These are phyloP conservation scores for Epichloe uncinata DNA, from an alignment of 2,329 filamentous ascomycete genomes.

Conservation along the genomic window DNA sequence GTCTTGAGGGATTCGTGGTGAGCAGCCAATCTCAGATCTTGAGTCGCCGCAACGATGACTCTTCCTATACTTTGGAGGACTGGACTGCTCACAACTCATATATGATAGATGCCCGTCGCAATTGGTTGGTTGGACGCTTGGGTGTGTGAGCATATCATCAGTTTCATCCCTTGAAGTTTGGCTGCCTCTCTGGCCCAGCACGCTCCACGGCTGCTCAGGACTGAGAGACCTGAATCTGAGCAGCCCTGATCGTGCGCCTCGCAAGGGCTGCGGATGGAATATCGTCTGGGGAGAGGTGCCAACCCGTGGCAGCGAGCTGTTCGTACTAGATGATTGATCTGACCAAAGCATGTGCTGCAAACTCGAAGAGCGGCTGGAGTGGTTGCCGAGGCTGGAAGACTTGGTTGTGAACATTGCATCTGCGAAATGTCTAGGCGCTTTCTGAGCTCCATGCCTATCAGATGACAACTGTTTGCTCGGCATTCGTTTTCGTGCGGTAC, in stretches of 20 bases:
- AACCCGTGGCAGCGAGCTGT: conserved; percentile 1
- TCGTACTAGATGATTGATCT: conserved; percentile 6
- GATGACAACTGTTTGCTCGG: background rate
- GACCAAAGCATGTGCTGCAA: conserved; percentile 2
- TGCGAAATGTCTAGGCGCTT: background rate
- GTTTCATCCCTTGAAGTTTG: background rate
- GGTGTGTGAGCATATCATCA: background rate
- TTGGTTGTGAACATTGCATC: background rate
- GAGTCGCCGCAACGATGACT: background rate
- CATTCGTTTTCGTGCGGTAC: background rate
- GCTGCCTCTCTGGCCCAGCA: conserved; percentile 1
- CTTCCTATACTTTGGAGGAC: background rate
- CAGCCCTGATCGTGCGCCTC: conserved; percentile 3
- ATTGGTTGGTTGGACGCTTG: background rate
- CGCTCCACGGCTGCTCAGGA: background rate
- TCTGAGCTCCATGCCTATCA: background rate
- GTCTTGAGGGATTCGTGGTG: background rate
- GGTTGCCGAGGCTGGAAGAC: conserved; percentile 5
- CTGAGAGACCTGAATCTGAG: conserved; percentile 2
- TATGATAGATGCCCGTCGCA: background rate
- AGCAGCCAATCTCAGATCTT: background rate
- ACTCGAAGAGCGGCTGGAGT: conserved; percentile 3
- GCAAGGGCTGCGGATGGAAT: conserved; percentile 15
- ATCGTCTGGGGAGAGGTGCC: conserved; percentile 2
- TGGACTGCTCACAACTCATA: background rate